Evolutionary conservation across 495 filamentous ascomycete species (phyloP).

Genomic region (Pseudoneurospora amorphoporcata): DNA sequence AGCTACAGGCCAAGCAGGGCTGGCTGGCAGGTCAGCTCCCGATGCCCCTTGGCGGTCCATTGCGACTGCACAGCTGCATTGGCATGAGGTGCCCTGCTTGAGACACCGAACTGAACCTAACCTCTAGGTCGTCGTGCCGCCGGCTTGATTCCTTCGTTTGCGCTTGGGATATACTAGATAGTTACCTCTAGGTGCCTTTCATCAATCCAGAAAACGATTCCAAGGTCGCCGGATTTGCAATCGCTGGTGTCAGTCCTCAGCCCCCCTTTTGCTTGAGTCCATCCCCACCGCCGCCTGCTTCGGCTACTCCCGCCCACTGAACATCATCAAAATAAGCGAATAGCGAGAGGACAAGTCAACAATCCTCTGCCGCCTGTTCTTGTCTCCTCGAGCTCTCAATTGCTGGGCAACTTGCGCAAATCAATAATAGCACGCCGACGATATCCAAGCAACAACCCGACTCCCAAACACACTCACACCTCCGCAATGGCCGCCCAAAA

Average conservation of each 20-base stretch:
- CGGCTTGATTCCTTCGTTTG: not conserved
- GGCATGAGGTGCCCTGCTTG: not conserved
- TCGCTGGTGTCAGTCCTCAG: not conserved
- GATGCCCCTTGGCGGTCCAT: not conserved
- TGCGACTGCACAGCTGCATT: not conserved
- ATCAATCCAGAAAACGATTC: not conserved
- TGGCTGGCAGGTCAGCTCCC: not conserved
- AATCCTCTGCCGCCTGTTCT: not conserved
- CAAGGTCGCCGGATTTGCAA: not conserved
- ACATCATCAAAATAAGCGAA: not conserved
- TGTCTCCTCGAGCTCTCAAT: not conserved
- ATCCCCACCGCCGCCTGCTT: not conserved
- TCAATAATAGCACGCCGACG: not conserved
- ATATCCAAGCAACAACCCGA: not conserved
- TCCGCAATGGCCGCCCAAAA: conserved; percentile 33
- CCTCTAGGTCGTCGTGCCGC: not conserved
- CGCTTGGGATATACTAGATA: not conserved
- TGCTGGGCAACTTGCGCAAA: not conserved
- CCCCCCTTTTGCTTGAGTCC: not conserved
- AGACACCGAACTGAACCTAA: not conserved
- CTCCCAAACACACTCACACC: not conserved
- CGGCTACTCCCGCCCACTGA: not conserved
- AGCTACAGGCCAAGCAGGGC: not conserved
- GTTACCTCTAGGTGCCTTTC: not conserved
- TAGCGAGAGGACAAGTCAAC: not conserved